Conservation (phyloP, 1,139 yeast genomes). For the Torulaspora globosa region DNA sequence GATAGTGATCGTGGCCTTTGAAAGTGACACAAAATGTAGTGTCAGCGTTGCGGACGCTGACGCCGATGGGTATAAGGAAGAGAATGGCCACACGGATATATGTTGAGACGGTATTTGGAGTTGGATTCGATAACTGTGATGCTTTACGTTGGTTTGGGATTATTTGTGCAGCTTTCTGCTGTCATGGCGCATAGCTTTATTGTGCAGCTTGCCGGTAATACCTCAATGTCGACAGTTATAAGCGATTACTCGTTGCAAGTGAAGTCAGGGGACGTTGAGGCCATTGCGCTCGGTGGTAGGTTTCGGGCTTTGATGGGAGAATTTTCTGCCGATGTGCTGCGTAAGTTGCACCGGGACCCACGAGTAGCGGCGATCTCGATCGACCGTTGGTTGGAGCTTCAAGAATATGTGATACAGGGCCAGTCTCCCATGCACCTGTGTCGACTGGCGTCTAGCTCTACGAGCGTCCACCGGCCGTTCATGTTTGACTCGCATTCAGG, state of each 20-base stretch:
- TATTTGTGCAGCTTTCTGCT: background rate
- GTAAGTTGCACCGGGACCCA: conserved; percentile 25
- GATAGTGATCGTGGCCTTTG: no score
- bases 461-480: conserved; percentile 31
- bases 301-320: conserved; percentile 34
- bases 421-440: conserved; percentile 47
- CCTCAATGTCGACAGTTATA: background rate
- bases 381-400: conserved; percentile 31
- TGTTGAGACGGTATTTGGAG: background rate
- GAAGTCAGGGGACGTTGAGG: conserved; percentile 8
- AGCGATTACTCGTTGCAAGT: background rate
- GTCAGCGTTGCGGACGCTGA: background rate
- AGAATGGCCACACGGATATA: no score
- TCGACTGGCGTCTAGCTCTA: conserved; percentile 6
- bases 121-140: background rate
- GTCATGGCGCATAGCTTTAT: conserved; percentile 10
- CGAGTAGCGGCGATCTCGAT: conserved; percentile 32
- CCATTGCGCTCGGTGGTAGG: conserved; percentile 24
- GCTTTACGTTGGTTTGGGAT: background rate
- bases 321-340: conserved; percentile 23
- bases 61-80: background rate
- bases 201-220: conserved; percentile 8
- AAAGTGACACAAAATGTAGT: background rate
- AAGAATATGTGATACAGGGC: conserved; percentile 36
- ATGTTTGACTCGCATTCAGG: conserved; percentile 36